Percentiles rank a stretch among this genome's conserved stretches.
These are phyloP conservation scores for Arachis hypogaea DNA, from an alignment of 306 rosid genomes.

Conservation along the genomic window DNA sequence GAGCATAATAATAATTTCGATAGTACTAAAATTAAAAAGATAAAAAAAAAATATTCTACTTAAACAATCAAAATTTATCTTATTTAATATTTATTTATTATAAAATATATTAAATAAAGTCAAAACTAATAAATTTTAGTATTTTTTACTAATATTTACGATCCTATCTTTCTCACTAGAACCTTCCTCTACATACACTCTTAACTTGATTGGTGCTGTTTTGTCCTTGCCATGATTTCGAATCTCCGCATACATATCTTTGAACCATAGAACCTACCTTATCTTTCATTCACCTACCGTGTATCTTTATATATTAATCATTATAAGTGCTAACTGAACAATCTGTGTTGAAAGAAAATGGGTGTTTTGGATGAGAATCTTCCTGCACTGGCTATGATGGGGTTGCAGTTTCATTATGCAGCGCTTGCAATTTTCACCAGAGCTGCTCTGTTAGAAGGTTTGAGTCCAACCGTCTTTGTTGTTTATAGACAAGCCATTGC, in stretches of 20 bases:
- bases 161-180: neutral
- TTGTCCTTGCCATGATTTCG: constrained; percentile 3
- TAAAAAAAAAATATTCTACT: too few species aligned
- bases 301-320: too few species aligned
- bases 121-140: too few species aligned
- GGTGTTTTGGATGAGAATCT: constrained; percentile 43
- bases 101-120: too few species aligned
- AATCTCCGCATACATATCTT: constrained; percentile 36
- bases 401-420: constrained; percentile 58
- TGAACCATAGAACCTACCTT: neutral
- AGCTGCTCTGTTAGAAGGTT: constrained; percentile 68
- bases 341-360: constrained; percentile 32
- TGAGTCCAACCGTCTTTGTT: constrained; percentile 66
- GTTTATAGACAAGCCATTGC: constrained; percentile 71
- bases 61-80: too few species aligned
- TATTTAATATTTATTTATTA: too few species aligned
- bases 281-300: too few species aligned
- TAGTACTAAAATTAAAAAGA: too few species aligned
- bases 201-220: neutral
- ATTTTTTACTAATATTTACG: too few species aligned
- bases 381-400: constrained; percentile 60
- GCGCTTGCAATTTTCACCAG: constrained; percentile 61
- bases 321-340: too few species aligned
- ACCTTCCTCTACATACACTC: neutral
- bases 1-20: neutral